A percentile compares a stretch with the other conserved stretches of the same genome.
Conservation (phyloP, 768 basidiomycete species). For the Lentinula detonsa region DNA sequence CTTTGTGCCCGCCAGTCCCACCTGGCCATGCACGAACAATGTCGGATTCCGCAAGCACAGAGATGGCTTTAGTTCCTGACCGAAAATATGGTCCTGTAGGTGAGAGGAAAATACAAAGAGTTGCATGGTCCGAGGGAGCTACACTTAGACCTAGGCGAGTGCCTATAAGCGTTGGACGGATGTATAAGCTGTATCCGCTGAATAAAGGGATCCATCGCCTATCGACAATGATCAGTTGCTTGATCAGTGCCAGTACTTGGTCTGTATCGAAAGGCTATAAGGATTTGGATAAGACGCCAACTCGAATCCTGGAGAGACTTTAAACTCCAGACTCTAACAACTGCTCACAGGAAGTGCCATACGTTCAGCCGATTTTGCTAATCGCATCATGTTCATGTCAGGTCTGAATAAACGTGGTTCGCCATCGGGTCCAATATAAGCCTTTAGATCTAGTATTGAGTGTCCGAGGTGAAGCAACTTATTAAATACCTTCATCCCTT, state of each 20-base stretch:
- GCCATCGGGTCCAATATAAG: constrained; percentile 68
- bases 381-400: constrained; percentile 77
- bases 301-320: no score
- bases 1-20: constrained; percentile 76
- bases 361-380: constrained; percentile 62
- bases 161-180: constrained; percentile 74
- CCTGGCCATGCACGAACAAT: constrained; percentile 44
- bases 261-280: constrained; percentile 66
- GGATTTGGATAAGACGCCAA: neutral
- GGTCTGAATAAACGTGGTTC: constrained; percentile 77
- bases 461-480: neutral
- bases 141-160: constrained; percentile 53
- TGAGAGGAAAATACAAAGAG: constrained; percentile 65
- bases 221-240: constrained; percentile 66
- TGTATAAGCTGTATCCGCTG: constrained; percentile 77
- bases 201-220: constrained; percentile 78
- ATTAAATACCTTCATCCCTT: constrained; percentile 65
- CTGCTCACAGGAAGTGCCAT: constrained; percentile 47
- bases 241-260: constrained; percentile 66
- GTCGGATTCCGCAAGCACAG: constrained; percentile 34
- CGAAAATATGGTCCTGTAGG: constrained; percentile 77
- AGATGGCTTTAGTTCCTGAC: constrained; percentile 50
- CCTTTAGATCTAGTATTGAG: constrained; percentile 27
- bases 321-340: neutral
- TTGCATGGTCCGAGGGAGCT: constrained; percentile 63